Base-by-base conservation (phyloP, 2,329 filamentous ascomycete species). In the Allantophomopsis cytisporea region DNA sequence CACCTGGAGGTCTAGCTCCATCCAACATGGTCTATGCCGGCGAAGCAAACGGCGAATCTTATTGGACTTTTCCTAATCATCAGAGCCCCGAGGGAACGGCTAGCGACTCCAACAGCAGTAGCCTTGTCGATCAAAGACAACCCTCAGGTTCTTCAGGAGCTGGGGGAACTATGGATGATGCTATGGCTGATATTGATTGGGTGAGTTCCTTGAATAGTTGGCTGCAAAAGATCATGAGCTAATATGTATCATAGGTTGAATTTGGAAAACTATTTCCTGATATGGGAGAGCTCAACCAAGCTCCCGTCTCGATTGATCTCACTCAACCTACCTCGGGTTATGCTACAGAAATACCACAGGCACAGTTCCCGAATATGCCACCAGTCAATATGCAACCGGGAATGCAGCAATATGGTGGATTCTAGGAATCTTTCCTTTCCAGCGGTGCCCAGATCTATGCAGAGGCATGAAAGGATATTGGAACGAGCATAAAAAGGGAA, bases 141-240 rank as follows among this genome's bases (percentile, higher is more conserved):
- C 31, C 28, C 3, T 40, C 37, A 17, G 12, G 33, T 11, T 16
- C 16, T 11, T 33, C 42, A 41, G 31, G 39, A 31, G 31, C 48
- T 45, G n/a, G 36, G 30, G 31, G 41, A n/a, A 49, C 47, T 17
- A 43, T 41, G 12, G 56, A 49, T 44, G 57, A 58, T 45, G 48
- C 61, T 31, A 63, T 67, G 56, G 58, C 74, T 32, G 71, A 73
- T 41, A 73, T 82, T 45, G 76, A 83, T 47, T 82, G 76, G 77
- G 76, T 80, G 58, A 60, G 73, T 64, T 16, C 31, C 12, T 2
- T 2, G 3, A 12, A 12, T 5, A 5, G 6, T 14, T 17, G 16
- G 12, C 12, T 3, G 16, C 31, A 12, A 34, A n/a, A 13, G 7
- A 34, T 14, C 14, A 15, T 5, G 6, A 14, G 11, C 31, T 34